Base-by-base conservation (phyloP, 2,329 filamentous ascomycete genomes). In the Aureobasidium namibiae region DNA sequence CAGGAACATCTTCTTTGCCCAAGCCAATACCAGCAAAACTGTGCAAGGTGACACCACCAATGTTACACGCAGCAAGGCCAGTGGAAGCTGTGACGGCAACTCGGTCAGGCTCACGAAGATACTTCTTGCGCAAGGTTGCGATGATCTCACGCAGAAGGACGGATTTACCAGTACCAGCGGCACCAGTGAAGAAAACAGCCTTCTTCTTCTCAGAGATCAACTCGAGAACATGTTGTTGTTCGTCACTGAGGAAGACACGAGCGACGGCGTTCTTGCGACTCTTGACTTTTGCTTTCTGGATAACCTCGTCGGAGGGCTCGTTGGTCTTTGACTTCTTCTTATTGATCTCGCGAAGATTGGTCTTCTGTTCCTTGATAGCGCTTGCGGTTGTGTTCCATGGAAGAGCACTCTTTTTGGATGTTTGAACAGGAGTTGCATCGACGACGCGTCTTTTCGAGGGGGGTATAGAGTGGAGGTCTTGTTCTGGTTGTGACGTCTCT, bases 141-240 rank as follows among this genome's bases (percentile, higher is more conserved):
- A 99, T 97, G 62, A 97, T 96, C 64, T 95, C 86, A 63, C 92
- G 84, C 81, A 99, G 90, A 60, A 99, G 75, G 4, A 99, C 92
- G 1, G 94, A 99, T 78, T 99, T 99, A 72, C 94, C 94, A 4
- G 94, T 96, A 79, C 84, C 78, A 60, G 94, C 94, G 61, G 94
- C 95, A 66, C 94, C 94, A 1, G 94, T 99, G 72, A 99, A 99
- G 77, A 99, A 99, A 2, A 96, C 92, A 66, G 92, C 97, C 71
- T 91, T 87, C 61, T 82, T 82, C 63, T 89, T 77, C 23, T 94
- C 82, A 8, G 90, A 82, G 10, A 99, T 92, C 21, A 96, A 78
- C 46, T 90, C 85, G 60, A 95, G 78, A 11, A 99, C 90, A 61
- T 89, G 84, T 61, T 84, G 82, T 73, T 99, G 94, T 70, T 99